Evolutionary conservation across 176 grass and related monocot genomes (phyloP), one percentile per base, ranked within the genome.

Genomic region (Chloris gayana): DNA sequence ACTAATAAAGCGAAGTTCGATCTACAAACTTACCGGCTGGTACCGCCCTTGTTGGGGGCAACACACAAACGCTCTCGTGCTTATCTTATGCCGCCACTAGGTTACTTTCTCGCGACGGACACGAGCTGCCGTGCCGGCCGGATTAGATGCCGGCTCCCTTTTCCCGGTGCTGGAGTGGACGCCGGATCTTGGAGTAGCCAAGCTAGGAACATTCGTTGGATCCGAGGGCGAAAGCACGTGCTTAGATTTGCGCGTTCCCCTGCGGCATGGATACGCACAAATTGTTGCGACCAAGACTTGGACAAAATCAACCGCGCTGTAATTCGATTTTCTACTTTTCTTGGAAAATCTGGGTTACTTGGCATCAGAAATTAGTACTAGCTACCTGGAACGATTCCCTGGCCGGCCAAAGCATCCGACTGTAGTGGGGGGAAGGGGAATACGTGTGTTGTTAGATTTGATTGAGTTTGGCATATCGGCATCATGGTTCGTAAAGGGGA

Each of bases 71-170:
- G 41, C 41, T 10, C 24, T 13, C 61, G 60, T 74, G 77, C 72
- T 71, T 64, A 70, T 71, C 84, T 86, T 86, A 73, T 66, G 14
- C 19, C 37, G 31, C 79, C 37, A 24, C 79, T 49, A 82, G 54
- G 26, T 21, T 77, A 45, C 26, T 75, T 73, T 8, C 24, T 31
- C 21, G n/a, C 39, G 18, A 34, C 34, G 27, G 57, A 45, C 54
- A 19, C 42, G 21, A 18, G 38, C 30, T 29, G 21, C 13, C 46
- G 42, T 49, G 46, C 1, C 25, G 57, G 19, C n/a, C 17, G 56
- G 54, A 70, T 63, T 71, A 78, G 66, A 62, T 47, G 22, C 67
- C 26, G 56, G 18, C 41, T 44, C 41, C 41, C 11, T 44, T 44
- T 44, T 44, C 1, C 39, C 9, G 1, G 41, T 33, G 53, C 38